Conservation (phyloP, 2,329 filamentous ascomycete species). For the Westerdykella ornata region DNA sequence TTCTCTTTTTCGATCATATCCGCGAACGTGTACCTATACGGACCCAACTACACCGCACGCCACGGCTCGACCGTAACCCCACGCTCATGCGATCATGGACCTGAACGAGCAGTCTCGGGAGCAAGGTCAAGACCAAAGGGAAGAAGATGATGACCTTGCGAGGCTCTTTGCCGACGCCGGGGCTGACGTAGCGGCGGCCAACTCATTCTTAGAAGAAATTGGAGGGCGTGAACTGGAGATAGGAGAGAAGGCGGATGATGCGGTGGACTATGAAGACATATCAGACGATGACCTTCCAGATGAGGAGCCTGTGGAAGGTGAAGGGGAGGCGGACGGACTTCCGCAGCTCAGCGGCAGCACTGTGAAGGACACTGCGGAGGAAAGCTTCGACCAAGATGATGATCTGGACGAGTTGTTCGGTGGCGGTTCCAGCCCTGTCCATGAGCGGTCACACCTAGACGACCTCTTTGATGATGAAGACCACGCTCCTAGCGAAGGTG, state of each 20-base stretch:
- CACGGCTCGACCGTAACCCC: not conserved
- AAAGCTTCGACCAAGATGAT: slow-evolving; percentile 43
- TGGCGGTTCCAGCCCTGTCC: slow-evolving; percentile 38
- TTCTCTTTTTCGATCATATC: too few relatives aligned
- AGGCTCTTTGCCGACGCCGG: slow-evolving; percentile 5
- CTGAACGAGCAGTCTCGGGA: not conserved
- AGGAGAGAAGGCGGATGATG: slow-evolving; percentile 82
- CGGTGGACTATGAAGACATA: slow-evolving; percentile 84
- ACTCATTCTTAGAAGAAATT: slow-evolving; percentile 19
- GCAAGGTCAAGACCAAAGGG: not conserved
- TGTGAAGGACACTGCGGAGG: slow-evolving; percentile 20
- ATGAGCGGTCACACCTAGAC: slow-evolving; percentile 26
- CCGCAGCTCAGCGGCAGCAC: slow-evolving; percentile 29
- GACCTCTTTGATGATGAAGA: slow-evolving; percentile 34
- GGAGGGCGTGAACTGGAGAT: slow-evolving; percentile 37
- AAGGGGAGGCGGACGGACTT: slow-evolving; percentile 13
- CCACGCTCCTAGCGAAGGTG: slow-evolving; percentile 14
- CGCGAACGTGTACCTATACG: not conserved
- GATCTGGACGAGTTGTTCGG: slow-evolving; percentile 63
- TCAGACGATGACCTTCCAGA: slow-evolving; percentile 86
- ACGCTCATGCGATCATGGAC: not conserved
- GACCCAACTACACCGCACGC: not conserved
- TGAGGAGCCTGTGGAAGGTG: slow-evolving; percentile 44
- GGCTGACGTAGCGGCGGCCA: slow-evolving; percentile 12
- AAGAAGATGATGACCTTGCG: not conserved